phyloP scores from a whole-genome alignment of 495 filamentous ascomycete genomes.

The Darksidea phi region DNA sequence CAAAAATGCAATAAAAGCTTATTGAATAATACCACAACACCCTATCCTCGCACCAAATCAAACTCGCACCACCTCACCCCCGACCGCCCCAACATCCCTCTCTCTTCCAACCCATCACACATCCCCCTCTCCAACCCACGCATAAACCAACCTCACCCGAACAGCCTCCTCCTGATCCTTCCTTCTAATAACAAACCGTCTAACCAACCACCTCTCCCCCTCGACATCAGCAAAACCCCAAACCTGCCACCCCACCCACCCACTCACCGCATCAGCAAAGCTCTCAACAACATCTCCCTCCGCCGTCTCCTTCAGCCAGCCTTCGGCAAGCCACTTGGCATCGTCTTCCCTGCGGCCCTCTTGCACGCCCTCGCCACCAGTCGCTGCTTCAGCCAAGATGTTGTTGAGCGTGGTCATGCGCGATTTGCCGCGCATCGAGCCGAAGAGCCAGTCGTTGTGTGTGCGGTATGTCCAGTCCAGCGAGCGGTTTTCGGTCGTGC shows the following conservation, averaged over 20 bases:
- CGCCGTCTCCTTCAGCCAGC: constrained; percentile 53
- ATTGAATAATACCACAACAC: too few relatives aligned
- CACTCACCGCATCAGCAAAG: constrained; percentile 53
- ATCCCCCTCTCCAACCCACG: constrained; percentile 45
- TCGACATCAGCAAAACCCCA: constrained; percentile 26
- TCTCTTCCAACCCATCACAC: too few relatives aligned
- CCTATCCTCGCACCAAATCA: too few relatives aligned
- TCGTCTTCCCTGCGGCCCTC: constrained; percentile 43
- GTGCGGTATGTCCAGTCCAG: constrained; percentile 69
- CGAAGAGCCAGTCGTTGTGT: constrained; percentile 81
- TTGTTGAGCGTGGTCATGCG: constrained; percentile 50
- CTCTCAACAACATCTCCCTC: constrained; percentile 56
- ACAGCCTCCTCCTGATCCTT: constrained; percentile 47
- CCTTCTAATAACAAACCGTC: constrained; percentile 24
- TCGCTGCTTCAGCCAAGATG: constrained; percentile 49
- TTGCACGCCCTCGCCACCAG: constrained; percentile 45
- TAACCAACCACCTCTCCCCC: constrained; percentile 13
- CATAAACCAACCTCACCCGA: constrained; percentile 69
- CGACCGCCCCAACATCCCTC: too few relatives aligned
- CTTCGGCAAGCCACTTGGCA: constrained; percentile 48
- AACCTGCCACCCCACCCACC: constrained; percentile 50
- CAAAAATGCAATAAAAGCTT: too few relatives aligned
- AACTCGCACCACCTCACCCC: too few relatives aligned
- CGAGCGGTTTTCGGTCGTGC: constrained; percentile 67
- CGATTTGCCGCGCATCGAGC: constrained; percentile 61